Evolutionary conservation across 1,139 yeast species (phyloP).

Genomic region (Zhuliangozyma blackwelliae): DNA sequence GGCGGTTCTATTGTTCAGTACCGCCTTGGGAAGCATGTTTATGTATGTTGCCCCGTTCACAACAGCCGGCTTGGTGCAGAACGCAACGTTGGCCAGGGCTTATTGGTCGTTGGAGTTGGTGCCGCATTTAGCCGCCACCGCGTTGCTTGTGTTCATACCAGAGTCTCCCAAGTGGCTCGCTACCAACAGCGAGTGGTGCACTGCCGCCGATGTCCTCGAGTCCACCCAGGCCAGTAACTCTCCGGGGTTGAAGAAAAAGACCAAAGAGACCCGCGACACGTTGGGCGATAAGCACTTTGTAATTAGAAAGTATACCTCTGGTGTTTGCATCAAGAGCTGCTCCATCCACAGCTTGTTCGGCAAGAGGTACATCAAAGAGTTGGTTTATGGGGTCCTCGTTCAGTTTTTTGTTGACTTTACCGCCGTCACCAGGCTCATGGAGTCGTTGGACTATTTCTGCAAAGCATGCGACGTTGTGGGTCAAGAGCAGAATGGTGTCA

Average conservation of each 20-base stretch:
- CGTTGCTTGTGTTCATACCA: slow-evolving; percentile 19
- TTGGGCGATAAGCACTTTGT: slow-evolving; percentile 23
- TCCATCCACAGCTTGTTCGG: slow-evolving; percentile 19
- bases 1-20: slow-evolving; percentile 8
- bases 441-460: slow-evolving; percentile 24
- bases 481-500: slow-evolving; percentile 13
- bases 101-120: slow-evolving; percentile 23
- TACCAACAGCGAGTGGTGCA: slow-evolving; percentile 24
- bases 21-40: slow-evolving; percentile 19
- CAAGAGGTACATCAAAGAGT: slow-evolving; percentile 17
- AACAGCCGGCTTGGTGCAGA: slow-evolving; percentile 9
- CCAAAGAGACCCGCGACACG: slow-evolving; percentile 5
- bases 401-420: slow-evolving; percentile 26
- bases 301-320: slow-evolving; percentile 22
- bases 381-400: slow-evolving; percentile 19
- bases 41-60: slow-evolving; percentile 12
- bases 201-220: slow-evolving; percentile 25
- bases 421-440: slow-evolving; percentile 19
- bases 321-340: slow-evolving; percentile 17
- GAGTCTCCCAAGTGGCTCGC: slow-evolving; percentile 38
- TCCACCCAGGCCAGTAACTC: slow-evolving; percentile 4
- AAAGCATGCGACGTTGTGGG: slow-evolving; percentile 24
- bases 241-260: neutral
- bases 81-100: slow-evolving; percentile 6
- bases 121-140: slow-evolving; percentile 19